A percentile compares a stretch with the other conserved stretches of the same genome.
Conservation (phyloP, 495 filamentous ascomycete genomes). For the Penicillium antarcticum region DNA sequence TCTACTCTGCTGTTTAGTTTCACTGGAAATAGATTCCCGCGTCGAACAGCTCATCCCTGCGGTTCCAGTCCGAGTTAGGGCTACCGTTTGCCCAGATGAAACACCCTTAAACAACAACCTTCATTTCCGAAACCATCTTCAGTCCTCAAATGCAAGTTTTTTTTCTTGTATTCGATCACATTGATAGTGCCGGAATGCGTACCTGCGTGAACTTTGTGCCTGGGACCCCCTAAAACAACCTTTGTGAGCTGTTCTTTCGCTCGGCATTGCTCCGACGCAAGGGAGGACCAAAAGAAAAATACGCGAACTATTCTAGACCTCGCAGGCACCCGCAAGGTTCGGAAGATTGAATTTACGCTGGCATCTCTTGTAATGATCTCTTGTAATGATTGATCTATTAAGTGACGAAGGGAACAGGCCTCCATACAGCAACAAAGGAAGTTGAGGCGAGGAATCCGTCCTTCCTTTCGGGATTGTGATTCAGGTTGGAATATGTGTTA, state of each 20-base stretch:
- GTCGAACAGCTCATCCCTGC: background rate
- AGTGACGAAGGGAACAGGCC: background rate
- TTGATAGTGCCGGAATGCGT: slow-evolving; percentile 4
- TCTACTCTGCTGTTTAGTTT: no score
- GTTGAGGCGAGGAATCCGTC: background rate
- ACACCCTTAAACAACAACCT: background rate
- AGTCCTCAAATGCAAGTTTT: background rate
- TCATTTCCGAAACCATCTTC: background rate
- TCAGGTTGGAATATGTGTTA: background rate
- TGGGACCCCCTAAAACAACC: background rate
- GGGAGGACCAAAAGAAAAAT: slow-evolving; percentile 15
- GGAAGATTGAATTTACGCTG: background rate
- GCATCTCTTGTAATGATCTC: slow-evolving; percentile 3
- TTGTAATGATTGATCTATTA: background rate
- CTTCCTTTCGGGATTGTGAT: background rate
- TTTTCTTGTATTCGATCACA: background rate
- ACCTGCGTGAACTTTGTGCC: background rate
- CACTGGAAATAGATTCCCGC: no score
- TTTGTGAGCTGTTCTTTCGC: slow-evolving; percentile 12
- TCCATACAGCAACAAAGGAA: background rate
- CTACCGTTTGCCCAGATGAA: background rate
- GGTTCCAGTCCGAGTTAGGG: background rate
- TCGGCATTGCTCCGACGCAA: slow-evolving; percentile 27
- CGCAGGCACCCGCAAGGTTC: slow-evolving; percentile 7
- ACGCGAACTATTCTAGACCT: slow-evolving; percentile 4